Evolutionary conservation across 148 eudicot genomes (phyloP).

Genomic region (Arctostaphylos glauca): DNA sequence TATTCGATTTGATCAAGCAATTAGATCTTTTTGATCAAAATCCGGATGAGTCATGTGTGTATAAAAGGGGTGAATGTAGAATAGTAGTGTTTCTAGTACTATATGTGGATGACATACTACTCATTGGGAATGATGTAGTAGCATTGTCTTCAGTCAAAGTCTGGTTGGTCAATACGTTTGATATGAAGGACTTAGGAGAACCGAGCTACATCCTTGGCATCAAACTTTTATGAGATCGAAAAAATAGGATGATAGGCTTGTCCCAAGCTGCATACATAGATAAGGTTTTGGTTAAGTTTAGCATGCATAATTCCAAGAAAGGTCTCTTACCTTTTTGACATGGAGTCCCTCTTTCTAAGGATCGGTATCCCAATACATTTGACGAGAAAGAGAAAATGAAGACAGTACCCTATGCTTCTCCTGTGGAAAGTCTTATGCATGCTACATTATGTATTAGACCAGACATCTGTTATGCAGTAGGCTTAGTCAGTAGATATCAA

Average conservation of each 20-base stretch:
- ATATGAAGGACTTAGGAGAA: too few relatives aligned
- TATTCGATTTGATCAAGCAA: background rate
- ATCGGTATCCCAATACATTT: background rate
- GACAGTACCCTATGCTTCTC: background rate
- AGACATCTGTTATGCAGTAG: background rate
- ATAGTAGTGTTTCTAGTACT: too few relatives aligned
- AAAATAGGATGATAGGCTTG: background rate
- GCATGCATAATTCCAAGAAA: background rate
- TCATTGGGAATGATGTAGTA: too few relatives aligned
- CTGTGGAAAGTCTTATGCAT: background rate
- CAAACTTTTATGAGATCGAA: background rate
- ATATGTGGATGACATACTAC: too few relatives aligned
- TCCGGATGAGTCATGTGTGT: too few relatives aligned
- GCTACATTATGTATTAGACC: background rate
- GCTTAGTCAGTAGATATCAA: background rate
- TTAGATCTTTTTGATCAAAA: background rate
- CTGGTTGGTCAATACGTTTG: too few relatives aligned
- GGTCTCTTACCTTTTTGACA: too few relatives aligned
- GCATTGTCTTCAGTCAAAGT: too few relatives aligned
- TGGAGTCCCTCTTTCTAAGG: too few relatives aligned
- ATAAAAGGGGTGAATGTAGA: too few relatives aligned
- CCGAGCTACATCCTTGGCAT: background rate
- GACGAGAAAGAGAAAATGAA: background rate
- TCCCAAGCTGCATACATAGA: background rate
- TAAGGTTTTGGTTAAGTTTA: background rate